These are phyloP conservation scores for Rhizopogon vesiculosus DNA, from an alignment of 768 basidiomycete species.

Conservation along the genomic window DNA sequence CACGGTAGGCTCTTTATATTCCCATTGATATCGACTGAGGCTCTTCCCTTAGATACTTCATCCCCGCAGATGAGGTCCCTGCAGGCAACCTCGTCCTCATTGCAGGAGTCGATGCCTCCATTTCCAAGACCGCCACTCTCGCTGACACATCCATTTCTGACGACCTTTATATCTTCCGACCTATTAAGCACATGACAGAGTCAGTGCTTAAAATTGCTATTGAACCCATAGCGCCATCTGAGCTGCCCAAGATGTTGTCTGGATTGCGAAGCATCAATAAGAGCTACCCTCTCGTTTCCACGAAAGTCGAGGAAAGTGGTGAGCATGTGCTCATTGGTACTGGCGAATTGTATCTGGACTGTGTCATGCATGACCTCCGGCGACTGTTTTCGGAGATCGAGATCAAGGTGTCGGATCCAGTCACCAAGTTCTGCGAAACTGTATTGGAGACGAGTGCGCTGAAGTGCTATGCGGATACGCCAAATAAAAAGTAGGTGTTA, in stretches of 20 bases:
- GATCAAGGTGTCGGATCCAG: conserved; percentile 99
- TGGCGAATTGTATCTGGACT: conserved; percentile 95
- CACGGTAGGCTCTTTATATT: conserved; percentile 51
- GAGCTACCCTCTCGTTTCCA: conserved; percentile 89
- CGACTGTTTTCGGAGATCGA: conserved; percentile 95
- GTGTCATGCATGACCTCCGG: conserved; percentile 93
- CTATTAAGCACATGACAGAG: conserved; percentile 95
- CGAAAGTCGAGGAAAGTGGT: conserved; percentile 97
- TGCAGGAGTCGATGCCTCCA: conserved; percentile 89
- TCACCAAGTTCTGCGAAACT: conserved; percentile 97
- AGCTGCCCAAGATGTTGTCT: conserved; percentile 97
- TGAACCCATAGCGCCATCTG: conserved; percentile 95
- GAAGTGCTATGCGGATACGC: conserved; percentile 99
- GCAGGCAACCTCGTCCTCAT: conserved; percentile 93
- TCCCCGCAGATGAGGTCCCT: conserved; percentile 82
- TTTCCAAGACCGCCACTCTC: conserved; percentile 92
- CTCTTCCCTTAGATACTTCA: conserved; percentile 64
- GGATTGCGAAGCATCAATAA: conserved; percentile 97
- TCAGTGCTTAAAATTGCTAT: conserved; percentile 98
- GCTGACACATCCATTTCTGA: conserved; percentile 70
- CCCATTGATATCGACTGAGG: background rate
- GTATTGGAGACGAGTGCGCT: conserved; percentile 96
- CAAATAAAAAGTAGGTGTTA: conserved; percentile 89
- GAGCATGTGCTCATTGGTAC: conserved; percentile 97
- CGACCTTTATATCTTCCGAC: conserved; percentile 92